A percentile compares a stretch with the other conserved stretches of the same genome.
phyloP scores from a whole-genome alignment of 768 basidiomycete species.

The Russula ochroleuca region DNA sequence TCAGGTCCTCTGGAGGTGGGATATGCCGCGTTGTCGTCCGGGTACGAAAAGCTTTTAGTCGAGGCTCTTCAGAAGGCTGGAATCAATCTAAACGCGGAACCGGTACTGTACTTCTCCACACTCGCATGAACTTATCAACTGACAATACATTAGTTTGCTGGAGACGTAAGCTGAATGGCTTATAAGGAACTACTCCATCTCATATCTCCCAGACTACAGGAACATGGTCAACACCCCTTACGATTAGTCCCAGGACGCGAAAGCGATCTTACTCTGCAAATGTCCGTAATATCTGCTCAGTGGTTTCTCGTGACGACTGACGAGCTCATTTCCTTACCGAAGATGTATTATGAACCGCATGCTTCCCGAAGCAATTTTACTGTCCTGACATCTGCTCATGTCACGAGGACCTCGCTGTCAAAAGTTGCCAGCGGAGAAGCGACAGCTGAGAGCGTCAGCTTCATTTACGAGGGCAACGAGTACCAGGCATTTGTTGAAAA shows the following conservation, averaged over 20 bases:
- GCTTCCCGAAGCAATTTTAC: slow-evolving; percentile 26
- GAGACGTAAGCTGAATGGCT: slow-evolving; percentile 15
- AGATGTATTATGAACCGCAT: slow-evolving; percentile 30
- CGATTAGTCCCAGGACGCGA: slow-evolving; percentile 8
- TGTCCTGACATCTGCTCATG: slow-evolving; percentile 27
- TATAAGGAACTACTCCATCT: not conserved
- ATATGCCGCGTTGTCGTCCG: slow-evolving; percentile 7
- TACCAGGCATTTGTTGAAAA: slow-evolving; percentile 13
- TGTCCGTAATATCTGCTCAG: not conserved
- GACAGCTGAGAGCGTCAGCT: slow-evolving; percentile 16
- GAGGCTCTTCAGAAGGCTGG: slow-evolving; percentile 8
- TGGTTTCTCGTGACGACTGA: too few species aligned
- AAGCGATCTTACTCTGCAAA: slow-evolving; percentile 22
- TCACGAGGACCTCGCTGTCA: slow-evolving; percentile 15
- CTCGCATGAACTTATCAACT: not conserved
- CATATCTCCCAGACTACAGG: slow-evolving; percentile 17
- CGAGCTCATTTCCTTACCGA: not conserved
- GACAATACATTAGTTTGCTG: slow-evolving; percentile 14
- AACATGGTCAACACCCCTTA: slow-evolving; percentile 13
- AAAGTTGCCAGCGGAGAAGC: not conserved
- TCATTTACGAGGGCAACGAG: slow-evolving; percentile 18
- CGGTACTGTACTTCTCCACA: slow-evolving; percentile 3
- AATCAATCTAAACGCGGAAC: slow-evolving; percentile 1
- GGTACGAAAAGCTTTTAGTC: slow-evolving; percentile 13
- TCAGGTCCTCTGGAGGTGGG: slow-evolving; percentile 20